Percentiles rank a stretch among this genome's conserved stretches.
These are phyloP conservation scores for Cyclospora cayetanensis DNA, from an alignment of 169 alveolate genomes.

Conservation along the genomic window DNA sequence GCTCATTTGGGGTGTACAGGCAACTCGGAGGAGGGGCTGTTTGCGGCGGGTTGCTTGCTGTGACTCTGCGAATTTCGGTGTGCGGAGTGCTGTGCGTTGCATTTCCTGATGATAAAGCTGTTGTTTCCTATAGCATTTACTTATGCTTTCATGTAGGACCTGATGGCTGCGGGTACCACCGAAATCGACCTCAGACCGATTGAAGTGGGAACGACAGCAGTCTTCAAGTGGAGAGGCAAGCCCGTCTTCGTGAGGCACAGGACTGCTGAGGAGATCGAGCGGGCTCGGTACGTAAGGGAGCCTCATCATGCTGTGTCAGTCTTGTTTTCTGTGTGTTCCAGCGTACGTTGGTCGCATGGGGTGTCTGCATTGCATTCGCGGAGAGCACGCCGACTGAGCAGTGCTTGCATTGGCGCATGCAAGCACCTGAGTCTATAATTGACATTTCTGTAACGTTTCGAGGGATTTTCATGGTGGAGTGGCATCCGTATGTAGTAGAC, in stretches of 20 bases:
- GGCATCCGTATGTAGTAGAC: background rate
- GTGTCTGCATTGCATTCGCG: no score
- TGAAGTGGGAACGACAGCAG: constrained; percentile 84
- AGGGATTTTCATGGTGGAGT: background rate
- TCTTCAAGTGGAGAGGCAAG: constrained; percentile 88
- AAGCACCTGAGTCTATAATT: no score
- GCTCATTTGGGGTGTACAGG: background rate
- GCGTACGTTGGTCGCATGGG: background rate
- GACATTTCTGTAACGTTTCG: no score
- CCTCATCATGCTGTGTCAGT: background rate
- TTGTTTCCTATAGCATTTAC: constrained; percentile 30
- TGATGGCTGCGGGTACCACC: constrained; percentile 84
- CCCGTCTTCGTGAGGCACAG: constrained; percentile 87
- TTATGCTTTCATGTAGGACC: constrained; percentile 37
- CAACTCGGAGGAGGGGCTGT: background rate
- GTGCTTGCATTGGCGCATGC: no score
- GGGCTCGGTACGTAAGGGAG: constrained; percentile 76
- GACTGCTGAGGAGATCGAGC: constrained; percentile 85
- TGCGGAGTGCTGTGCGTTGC: no score
- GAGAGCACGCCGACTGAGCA: no score
- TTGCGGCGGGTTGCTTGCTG: background rate
- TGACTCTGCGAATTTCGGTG: no score
- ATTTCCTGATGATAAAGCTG: background rate
- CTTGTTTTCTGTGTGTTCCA: background rate
- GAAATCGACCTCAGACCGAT: constrained; percentile 87